phyloP scores from a whole-genome alignment of 805 yeast species.

The Zygoascus tannicola region DNA sequence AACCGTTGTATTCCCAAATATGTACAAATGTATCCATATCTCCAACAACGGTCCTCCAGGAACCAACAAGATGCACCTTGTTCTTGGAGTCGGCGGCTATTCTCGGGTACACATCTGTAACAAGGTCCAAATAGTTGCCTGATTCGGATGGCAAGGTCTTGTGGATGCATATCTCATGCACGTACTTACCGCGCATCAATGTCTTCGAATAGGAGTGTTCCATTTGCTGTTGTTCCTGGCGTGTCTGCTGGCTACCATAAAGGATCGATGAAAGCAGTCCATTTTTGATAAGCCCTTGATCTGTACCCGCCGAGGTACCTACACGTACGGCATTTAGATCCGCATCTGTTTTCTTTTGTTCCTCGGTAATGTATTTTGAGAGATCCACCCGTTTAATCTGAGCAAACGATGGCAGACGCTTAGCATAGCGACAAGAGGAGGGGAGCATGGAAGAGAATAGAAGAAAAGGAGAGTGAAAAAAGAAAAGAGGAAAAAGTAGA shows the following conservation, averaged over 20 bases:
- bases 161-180: conserved; percentile 33
- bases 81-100: conserved; percentile 26
- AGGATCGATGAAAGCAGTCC: conserved; percentile 30
- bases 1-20: conserved; percentile 37
- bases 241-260: conserved; percentile 30
- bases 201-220: conserved; percentile 28
- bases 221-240: conserved; percentile 27
- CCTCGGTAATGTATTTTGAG: conserved; percentile 22
- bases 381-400: conserved; percentile 26
- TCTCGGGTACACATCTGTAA: conserved; percentile 26
- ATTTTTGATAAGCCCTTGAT: conserved; percentile 10
- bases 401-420: conserved; percentile 27
- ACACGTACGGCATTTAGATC: not conserved
- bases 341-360: conserved; percentile 8
- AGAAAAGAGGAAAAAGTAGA: too few relatives aligned
- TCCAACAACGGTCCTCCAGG: conserved; percentile 36
- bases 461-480: too few relatives aligned
- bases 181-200: conserved; percentile 34
- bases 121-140: conserved; percentile 28
- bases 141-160: conserved; percentile 29
- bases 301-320: conserved; percentile 1
- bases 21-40: conserved; percentile 35
- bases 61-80: conserved; percentile 32
- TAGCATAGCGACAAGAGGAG: too few relatives aligned
- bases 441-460: too few relatives aligned